Evolutionary conservation across 1,284 basidiomycete genomes (phyloP), one percentile per base, ranked within the genome.

Genomic region (Ustilago trichophora): DNA sequence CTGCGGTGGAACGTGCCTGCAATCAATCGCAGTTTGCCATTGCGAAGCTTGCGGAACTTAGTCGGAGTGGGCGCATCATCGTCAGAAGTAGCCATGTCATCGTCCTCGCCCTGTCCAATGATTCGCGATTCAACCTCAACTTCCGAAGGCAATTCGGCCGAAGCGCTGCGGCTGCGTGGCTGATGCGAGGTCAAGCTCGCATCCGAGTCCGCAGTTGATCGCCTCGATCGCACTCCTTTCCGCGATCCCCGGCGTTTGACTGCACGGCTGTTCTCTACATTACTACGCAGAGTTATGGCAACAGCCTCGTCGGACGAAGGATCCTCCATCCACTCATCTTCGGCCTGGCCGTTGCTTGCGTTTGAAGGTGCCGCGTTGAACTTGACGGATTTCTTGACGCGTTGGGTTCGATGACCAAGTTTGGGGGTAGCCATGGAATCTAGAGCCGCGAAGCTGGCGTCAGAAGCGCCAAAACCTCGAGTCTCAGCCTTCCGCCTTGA

Each of bases 11-110:
- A 41, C 7, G 60, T 37, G 6, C 35, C 49, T 3, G 52, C 53
- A 19, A 56, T 21, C 22, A 75, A 31, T 19, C 74, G 65, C 11
- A 76, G 45, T 44, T 76, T 76, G 15, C 74, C 74, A 35, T 75
- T 76, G 27, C 74, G 62, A 15, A 76, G 62, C 49, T 67, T 73
- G 42, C 74, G 69, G 31, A 76, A 73, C 44, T 76, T 76, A 43
- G 57, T 54, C 13, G 74, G 74, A 10, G 70, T 76, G 11, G 65
- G 58, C 10, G 33, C 49, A 35, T 55, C 67, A 6, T 64, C 68
- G 13, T 55, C 53, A 12, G 49, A 45, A 15, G 38, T 37, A n/a
- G 35, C 47, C 48, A 52, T 51, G 27, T 44, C 42, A 15, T 29
- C 36, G 29, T 60, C 59, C 3, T 47, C 45, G 10, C 41, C 40